Evolutionary conservation across 2,329 filamentous ascomycete species (phyloP).

Genomic region (Hypocrella siamensis): DNA sequence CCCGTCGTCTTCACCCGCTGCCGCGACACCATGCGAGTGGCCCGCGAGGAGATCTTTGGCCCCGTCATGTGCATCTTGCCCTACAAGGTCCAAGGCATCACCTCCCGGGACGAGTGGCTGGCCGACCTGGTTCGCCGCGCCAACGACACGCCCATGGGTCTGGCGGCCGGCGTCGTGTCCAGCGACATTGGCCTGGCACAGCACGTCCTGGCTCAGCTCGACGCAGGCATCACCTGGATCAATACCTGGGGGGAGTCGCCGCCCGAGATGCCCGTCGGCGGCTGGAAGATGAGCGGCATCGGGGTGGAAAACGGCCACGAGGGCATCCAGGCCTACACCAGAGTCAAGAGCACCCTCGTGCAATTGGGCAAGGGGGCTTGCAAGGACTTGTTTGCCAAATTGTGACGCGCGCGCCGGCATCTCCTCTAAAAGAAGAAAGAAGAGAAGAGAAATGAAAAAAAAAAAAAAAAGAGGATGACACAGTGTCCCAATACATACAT

Average conservation of each 20-base stretch:
- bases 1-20: conserved; percentile 81
- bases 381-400: conserved; percentile 52
- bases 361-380: conserved; percentile 57
- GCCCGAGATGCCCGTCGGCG: conserved; percentile 82
- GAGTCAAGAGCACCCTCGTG: conserved; percentile 77
- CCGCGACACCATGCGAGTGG: conserved; percentile 66
- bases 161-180: conserved; percentile 75
- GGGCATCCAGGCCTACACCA: conserved; percentile 67
- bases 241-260: conserved; percentile 90
- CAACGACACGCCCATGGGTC: conserved; percentile 61
- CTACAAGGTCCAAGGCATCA: conserved; percentile 40
- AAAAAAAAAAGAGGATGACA: not conserved
- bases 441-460: not conserved
- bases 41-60: conserved; percentile 74
- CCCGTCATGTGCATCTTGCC: conserved; percentile 71
- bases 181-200: conserved; percentile 61
- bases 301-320: conserved; percentile 74
- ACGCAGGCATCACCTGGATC: conserved; percentile 83
- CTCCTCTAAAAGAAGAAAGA: not conserved
- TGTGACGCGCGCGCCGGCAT: conserved; percentile 27
- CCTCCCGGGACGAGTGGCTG: conserved; percentile 23
- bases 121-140: conserved; percentile 57
- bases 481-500: too few relatives aligned
- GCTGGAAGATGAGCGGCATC: conserved; percentile 82
- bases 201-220: conserved; percentile 49